Evolutionary conservation across 1,284 basidiomycete species (phyloP).

Genomic region (Ustilago curta): DNA sequence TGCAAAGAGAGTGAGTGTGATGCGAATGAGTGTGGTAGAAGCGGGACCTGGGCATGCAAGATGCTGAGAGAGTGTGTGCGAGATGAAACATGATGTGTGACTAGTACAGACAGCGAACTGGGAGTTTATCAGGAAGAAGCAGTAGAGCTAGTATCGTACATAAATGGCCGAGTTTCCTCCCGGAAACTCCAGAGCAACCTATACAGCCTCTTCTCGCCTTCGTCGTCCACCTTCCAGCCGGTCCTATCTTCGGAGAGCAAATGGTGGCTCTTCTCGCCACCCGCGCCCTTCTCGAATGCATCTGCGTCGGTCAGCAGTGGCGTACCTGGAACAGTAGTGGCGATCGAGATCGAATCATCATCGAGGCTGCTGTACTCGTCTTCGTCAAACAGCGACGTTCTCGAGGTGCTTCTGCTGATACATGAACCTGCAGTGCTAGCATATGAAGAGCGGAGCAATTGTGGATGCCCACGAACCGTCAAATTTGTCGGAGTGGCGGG

Average conservation of each 20-base stretch:
- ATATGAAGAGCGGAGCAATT: conserved; percentile 36
- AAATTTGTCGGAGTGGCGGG: conserved; percentile 18
- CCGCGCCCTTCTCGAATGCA: not conserved
- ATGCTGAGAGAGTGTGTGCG: not conserved
- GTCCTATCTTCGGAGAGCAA: conserved; percentile 16
- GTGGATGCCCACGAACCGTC: conserved; percentile 6
- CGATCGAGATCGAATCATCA: conserved; percentile 18
- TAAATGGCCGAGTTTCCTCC: conserved; percentile 34
- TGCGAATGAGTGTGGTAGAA: not conserved
- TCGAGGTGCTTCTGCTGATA: conserved; percentile 28
- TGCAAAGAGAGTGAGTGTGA: not conserved
- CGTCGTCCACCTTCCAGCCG: conserved; percentile 27
- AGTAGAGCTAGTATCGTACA: conserved; percentile 24
- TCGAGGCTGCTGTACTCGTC: conserved; percentile 9
- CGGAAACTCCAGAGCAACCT: conserved; percentile 36
- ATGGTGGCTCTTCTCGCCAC: conserved; percentile 3
- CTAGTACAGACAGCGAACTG: not conserved
- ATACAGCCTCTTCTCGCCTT: conserved; percentile 28
- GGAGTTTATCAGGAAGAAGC: not conserved
- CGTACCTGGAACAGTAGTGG: conserved; percentile 25
- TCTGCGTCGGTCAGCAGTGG: conserved; percentile 18
- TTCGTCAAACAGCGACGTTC: conserved; percentile 33
- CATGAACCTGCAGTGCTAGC: conserved; percentile 20
- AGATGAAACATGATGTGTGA: not conserved
- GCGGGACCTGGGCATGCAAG: not conserved